phyloP scores from a whole-genome alignment of 2,329 filamentous ascomycete species.

The Lasiodiplodia theobromae region DNA sequence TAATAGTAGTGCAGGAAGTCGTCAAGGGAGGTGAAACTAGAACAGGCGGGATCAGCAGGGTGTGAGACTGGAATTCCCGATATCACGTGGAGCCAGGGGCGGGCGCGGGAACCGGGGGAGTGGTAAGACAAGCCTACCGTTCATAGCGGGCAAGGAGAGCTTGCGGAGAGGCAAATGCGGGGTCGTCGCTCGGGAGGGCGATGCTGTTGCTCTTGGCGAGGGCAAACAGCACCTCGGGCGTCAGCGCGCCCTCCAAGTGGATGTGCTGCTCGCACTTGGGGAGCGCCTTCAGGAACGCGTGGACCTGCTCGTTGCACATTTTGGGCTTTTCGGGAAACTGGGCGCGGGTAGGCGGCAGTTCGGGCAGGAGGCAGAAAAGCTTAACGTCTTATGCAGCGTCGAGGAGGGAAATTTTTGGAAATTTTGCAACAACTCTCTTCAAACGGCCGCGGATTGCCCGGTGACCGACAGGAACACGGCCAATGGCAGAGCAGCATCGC shows the following conservation, averaged over 20 bases:
- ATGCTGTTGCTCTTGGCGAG: constrained; percentile 73
- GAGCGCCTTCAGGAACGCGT: constrained; percentile 68
- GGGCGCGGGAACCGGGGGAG: constrained; percentile 7
- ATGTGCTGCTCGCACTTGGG: constrained; percentile 86
- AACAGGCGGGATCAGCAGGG: constrained; percentile 17
- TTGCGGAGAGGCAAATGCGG: constrained; percentile 67
- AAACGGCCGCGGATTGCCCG: constrained; percentile 23
- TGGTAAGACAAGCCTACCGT: constrained; percentile 35
- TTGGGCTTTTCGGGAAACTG: not conserved
- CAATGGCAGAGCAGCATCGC: not conserved
- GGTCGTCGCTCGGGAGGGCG: constrained; percentile 62
- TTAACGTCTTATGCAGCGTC: not conserved
- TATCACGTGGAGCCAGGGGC: constrained; percentile 5
- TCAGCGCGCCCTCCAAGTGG: constrained; percentile 78
- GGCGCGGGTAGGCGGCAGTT: constrained; percentile 3
- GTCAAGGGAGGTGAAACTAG: constrained; percentile 70
- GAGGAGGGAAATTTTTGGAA: constrained; percentile 5
- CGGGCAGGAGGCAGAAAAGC: constrained; percentile 1
- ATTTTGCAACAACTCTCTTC: constrained; percentile 6
- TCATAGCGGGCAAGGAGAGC: constrained; percentile 70
- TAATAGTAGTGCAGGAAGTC: constrained; percentile 84
- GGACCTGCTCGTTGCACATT: constrained; percentile 66
- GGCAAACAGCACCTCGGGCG: constrained; percentile 72
- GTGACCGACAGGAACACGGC: constrained; percentile 8
- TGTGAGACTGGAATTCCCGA: constrained; percentile 13